These are phyloP conservation scores for Cyathus pygmaeus DNA, from an alignment of 1,284 basidiomycete species.

Conservation along the genomic window DNA sequence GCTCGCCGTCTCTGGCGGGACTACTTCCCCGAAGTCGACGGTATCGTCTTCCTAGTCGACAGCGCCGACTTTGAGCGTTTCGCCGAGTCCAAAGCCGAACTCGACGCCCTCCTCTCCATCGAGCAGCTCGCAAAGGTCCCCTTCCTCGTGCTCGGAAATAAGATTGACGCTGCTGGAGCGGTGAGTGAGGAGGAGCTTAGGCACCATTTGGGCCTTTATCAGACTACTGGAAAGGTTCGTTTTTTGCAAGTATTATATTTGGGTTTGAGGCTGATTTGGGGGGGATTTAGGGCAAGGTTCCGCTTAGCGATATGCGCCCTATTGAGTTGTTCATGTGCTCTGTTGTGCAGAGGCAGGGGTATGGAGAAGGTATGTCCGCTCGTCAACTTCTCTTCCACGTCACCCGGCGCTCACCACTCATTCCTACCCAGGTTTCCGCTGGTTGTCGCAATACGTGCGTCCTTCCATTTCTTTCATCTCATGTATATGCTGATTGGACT, in stretches of 20 bases:
- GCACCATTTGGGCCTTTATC: slow-evolving; percentile 94
- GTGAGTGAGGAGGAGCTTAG: slow-evolving; percentile 98
- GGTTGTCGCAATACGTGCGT: slow-evolving; percentile 93
- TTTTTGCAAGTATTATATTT: background rate
- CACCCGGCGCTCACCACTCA: slow-evolving; percentile 8
- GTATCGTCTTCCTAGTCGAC: slow-evolving; percentile 98
- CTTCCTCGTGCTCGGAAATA: slow-evolving; percentile 99
- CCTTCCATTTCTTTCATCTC: background rate
- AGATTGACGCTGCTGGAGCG: slow-evolving; percentile 98
- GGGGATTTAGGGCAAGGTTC: slow-evolving; percentile 86
- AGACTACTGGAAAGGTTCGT: slow-evolving; percentile 97
- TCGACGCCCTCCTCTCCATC: slow-evolving; percentile 94
- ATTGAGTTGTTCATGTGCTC: slow-evolving; percentile 99
- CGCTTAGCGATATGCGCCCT: slow-evolving; percentile 95
- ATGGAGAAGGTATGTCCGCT: slow-evolving; percentile 84
- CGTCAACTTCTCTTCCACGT: slow-evolving; percentile 7
- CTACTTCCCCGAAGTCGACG: slow-evolving; percentile 99
- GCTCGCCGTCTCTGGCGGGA: slow-evolving; percentile 99
- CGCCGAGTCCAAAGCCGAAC: slow-evolving; percentile 94
- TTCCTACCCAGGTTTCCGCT: slow-evolving; percentile 85
- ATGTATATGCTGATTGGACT: no score
- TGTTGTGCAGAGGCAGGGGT: slow-evolving; percentile 98
- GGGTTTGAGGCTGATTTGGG: background rate
- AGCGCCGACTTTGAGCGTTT: slow-evolving; percentile 97
- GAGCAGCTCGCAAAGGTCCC: slow-evolving; percentile 96